Evolutionary conservation across 2,329 filamentous ascomycete species (phyloP).

Genomic region (Claviceps pazoutovae): DNA sequence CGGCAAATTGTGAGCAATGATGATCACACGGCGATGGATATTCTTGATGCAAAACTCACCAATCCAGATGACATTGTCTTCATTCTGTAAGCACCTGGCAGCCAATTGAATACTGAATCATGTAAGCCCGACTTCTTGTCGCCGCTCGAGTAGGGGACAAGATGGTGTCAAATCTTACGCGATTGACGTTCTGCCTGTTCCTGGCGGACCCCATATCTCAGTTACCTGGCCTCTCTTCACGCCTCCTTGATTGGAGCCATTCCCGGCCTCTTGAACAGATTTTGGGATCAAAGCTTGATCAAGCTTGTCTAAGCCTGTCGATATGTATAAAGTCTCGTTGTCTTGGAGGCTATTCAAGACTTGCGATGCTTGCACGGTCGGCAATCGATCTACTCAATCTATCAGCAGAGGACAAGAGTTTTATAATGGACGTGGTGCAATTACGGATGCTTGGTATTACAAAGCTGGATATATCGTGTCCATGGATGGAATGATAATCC

Average conservation of each 20-base stretch:
- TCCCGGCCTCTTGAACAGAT: constrained; percentile 6
- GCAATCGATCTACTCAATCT: constrained; percentile 48
- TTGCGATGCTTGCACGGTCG: constrained; percentile 63
- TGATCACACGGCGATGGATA: background rate
- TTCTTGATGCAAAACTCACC: constrained; percentile 38
- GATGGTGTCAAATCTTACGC: constrained; percentile 38
- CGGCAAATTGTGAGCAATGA: background rate
- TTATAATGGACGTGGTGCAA: background rate
- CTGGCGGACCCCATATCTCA: constrained; percentile 79
- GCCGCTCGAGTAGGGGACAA: background rate
- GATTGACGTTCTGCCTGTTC: constrained; percentile 71
- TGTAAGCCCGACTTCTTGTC: background rate
- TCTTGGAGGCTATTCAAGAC: constrained; percentile 48
- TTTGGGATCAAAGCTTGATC: constrained; percentile 29
- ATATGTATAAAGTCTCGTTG: constrained; percentile 34
- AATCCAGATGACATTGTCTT: constrained; percentile 64
- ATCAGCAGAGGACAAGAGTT: background rate
- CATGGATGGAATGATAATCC: constrained; percentile 47
- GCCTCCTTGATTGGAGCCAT: constrained; percentile 30
- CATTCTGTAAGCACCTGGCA: constrained; percentile 45
- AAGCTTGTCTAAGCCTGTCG: constrained; percentile 40
- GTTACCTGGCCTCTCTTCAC: constrained; percentile 64
- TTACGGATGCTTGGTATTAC: constrained; percentile 38
- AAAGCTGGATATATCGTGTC: constrained; percentile 48
- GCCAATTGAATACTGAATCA: constrained; percentile 52